Base-by-base conservation (phyloP, 1,284 basidiomycete species). In the Leccinum pachyderme region DNA sequence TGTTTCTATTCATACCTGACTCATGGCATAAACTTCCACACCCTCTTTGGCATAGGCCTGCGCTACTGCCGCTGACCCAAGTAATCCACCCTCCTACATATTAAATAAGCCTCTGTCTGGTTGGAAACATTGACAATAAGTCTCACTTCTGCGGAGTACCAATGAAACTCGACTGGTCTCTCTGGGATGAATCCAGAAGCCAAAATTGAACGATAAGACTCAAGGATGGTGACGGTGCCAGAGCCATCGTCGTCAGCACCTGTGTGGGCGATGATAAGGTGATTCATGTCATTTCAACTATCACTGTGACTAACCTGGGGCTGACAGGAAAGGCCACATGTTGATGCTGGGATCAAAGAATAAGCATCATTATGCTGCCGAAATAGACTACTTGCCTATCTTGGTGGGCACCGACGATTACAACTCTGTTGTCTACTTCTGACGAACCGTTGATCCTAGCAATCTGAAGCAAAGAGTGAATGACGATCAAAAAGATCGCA, bases 51-150 rank as follows among this genome's bases (percentile, higher is more conserved):
- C 84, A 69, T 98, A 99, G 52, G 81, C 78, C 63, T 81, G 78
- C 31, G 93, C 95, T 47, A 99, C 84, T 9, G 93, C 95, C 71
- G 97, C 93, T 43, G 91, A 93, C 41, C 96, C 96, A 53, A 99
- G 86, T 32, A 98, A 81, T n/a, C 96, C 96, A 45, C 88, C 90
- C 76, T 97, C 94, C 88, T 91, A 60, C 25, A 62, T 45, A 48
- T 43, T 18, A 31, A 31, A 32, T 61, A 15, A 60, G 47, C 53
- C 25, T n/a, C n/a, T n/a, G n/a, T 29, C n/a, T 32, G 28, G 5
- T 15, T 11, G 3, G 7, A 15, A 33, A 43, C 43, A 41, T 58
- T 12, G 9, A 56, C 37, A 12, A 32, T 37, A 49, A 47, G 35
- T 59, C 67, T 58, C 63, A 85, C 87, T 75, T 97, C 94, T 47